Evolutionary conservation across 192 early-diverging fungal species (phyloP).

Genomic region (Linnemannia zychae): DNA sequence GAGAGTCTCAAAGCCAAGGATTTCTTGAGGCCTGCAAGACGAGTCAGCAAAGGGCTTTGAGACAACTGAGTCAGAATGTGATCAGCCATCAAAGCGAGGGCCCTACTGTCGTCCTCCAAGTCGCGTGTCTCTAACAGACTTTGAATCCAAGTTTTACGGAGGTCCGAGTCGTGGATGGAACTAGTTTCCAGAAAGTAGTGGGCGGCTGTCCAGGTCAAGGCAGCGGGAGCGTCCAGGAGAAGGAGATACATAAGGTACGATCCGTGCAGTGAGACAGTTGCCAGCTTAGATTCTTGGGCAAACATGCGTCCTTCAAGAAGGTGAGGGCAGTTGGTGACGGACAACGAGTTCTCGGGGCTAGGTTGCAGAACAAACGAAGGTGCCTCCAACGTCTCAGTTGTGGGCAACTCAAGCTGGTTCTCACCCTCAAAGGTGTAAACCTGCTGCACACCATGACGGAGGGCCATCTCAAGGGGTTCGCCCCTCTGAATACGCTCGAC

Average conservation of each 20-base stretch:
- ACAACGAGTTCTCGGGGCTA: constrained; percentile 32
- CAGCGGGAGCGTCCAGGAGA: constrained; percentile 33
- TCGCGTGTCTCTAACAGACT: constrained; percentile 36
- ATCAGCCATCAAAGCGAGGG: constrained; percentile 41
- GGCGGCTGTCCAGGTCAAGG: constrained; percentile 37
- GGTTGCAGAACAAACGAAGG: constrained; percentile 31
- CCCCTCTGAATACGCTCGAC: constrained; percentile 68
- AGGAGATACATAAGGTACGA: constrained; percentile 65
- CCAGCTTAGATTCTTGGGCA: constrained; percentile 69
- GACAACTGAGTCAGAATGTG: constrained; percentile 26
- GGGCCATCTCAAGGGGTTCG: constrained; percentile 54
- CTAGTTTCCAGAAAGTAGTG: constrained; percentile 68
- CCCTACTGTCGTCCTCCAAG: constrained; percentile 39
- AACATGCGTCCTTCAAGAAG: constrained; percentile 65
- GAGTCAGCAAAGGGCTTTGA: constrained; percentile 41
- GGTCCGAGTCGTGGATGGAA: constrained; percentile 52
- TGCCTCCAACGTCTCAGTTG: constrained; percentile 5
- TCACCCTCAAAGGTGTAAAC: constrained; percentile 58
- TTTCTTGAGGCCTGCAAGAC: constrained; percentile 26
- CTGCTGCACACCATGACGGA: constrained; percentile 61
- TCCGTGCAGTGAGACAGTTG: constrained; percentile 66
- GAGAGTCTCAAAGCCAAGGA: constrained; percentile 27
- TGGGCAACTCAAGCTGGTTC: constrained; percentile 25
- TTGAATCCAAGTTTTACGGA: constrained; percentile 63
- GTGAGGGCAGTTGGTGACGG: constrained; percentile 60